Conservation (phyloP, 768 basidiomycete genomes). For the Rhizopogon rudus region DNA sequence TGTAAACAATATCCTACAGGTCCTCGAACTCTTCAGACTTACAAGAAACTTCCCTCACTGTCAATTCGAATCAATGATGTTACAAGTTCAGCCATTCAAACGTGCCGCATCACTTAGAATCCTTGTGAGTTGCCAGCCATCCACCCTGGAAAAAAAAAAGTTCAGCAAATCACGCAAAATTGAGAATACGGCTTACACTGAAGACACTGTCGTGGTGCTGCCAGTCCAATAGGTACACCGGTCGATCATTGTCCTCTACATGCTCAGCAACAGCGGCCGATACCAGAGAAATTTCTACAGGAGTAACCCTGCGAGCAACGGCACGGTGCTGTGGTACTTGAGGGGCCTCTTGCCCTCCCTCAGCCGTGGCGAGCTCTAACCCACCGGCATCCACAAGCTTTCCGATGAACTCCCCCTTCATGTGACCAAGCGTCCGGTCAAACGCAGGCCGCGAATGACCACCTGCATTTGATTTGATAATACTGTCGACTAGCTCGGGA, state of each 20-base stretch:
- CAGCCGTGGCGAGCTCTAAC: conserved; percentile 12
- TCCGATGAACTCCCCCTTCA: conserved; percentile 11
- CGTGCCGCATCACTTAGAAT: not conserved
- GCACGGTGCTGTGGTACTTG: conserved; percentile 1
- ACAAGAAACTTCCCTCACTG: too few species aligned
- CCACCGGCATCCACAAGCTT: conserved; percentile 13
- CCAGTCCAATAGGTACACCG: conserved; percentile 19
- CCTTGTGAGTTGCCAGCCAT: conserved; percentile 3
- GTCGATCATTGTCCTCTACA: conserved; percentile 8
- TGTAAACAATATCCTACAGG: too few species aligned
- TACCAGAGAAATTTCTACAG: conserved; percentile 15
- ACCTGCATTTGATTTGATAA: conserved; percentile 11
- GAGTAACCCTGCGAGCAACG: conserved; percentile 10
- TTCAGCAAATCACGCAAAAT: not conserved
- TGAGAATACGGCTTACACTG: conserved; percentile 9
- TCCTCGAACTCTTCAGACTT: too few species aligned
- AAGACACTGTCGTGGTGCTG: conserved; percentile 15
- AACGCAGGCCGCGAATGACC: conserved; percentile 6
- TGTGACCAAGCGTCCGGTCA: conserved; percentile 8
- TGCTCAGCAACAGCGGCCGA: conserved; percentile 19
- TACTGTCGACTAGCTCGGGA: conserved; percentile 14
- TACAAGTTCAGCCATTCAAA: not conserved
- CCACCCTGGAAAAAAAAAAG: not conserved
- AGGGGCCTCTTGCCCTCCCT: conserved; percentile 1
- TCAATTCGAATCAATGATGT: not conserved